Conservation (phyloP, 768 basidiomycete genomes). For the Psilocybe cyanescens region DNA sequence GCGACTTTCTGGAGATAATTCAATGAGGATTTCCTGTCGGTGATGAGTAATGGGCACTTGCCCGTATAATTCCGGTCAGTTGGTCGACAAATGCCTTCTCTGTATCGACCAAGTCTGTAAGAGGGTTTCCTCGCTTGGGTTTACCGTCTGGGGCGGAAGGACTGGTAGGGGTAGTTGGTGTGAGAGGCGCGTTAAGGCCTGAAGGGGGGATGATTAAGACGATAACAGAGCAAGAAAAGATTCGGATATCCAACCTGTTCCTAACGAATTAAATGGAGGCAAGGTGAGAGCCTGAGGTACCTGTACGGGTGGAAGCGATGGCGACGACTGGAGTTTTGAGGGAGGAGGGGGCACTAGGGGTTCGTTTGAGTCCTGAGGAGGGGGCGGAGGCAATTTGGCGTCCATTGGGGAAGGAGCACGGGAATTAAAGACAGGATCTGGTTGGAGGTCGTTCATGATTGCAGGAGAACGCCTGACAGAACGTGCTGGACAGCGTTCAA, state of each 20-base stretch:
- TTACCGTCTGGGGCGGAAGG: conserved; percentile 43
- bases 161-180: conserved; percentile 38
- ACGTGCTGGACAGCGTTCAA: conserved; percentile 6
- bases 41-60: conserved; percentile 39
- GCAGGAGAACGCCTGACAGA: neutral
- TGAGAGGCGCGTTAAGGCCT: conserved; percentile 30
- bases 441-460: conserved; percentile 13
- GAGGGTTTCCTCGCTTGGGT: conserved; percentile 68
- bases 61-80: conserved; percentile 88
- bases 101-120: conserved; percentile 91
- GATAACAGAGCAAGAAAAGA: neutral
- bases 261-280: conserved; percentile 16
- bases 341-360: conserved; percentile 11
- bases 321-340: conserved; percentile 5
- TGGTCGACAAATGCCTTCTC: conserved; percentile 93
- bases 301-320: neutral
- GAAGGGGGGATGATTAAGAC: conserved; percentile 18
- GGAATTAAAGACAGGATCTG: conserved; percentile 11
- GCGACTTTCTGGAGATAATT: conserved; percentile 77
- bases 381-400: neutral
- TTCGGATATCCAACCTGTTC: conserved; percentile 26
- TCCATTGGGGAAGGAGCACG: conserved; percentile 1
- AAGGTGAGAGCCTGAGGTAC: conserved; percentile 13
- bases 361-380: neutral
- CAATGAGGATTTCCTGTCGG: neutral